Conservation (phyloP, 148 eudicot species). For the Amaranthus palmeri region DNA sequence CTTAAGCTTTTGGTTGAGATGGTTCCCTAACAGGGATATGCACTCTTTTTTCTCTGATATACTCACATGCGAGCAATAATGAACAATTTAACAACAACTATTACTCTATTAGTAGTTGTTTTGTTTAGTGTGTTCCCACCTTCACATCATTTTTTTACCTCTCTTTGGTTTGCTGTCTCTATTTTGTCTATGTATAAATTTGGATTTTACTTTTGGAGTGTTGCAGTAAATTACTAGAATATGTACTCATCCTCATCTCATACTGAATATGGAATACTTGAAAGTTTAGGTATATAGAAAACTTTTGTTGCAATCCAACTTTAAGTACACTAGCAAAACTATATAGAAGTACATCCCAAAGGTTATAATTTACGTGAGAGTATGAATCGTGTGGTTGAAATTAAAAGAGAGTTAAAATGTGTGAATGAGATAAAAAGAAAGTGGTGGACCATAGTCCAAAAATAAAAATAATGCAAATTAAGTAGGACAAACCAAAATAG, state of each 20-base stretch:
- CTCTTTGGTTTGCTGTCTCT: background rate
- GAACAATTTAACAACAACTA: background rate
- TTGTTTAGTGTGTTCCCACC: background rate
- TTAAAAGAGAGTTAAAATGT: too few species aligned
- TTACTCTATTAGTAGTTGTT: background rate
- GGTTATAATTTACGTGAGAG: too few species aligned
- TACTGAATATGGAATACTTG: background rate
- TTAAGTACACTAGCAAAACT: background rate
- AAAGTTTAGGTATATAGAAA: background rate
- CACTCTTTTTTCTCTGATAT: too few species aligned
- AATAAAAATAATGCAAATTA: too few species aligned
- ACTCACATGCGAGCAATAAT: too few species aligned
- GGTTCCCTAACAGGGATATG: too few species aligned
- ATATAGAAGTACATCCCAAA: background rate
- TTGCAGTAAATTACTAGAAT: background rate
- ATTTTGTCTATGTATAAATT: conserved; percentile 6
- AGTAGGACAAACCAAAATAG: too few species aligned
- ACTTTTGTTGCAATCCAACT: background rate
- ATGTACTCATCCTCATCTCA: background rate
- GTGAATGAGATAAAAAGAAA: too few species aligned
- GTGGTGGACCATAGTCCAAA: too few species aligned
- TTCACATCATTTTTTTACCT: conserved; percentile 1
- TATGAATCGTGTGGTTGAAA: too few species aligned
- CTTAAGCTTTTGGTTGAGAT: too few species aligned
- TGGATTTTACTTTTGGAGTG: conserved; percentile 12